These are phyloP conservation scores for Metschnikowia koreensis DNA, from an alignment of 805 yeast species.

Conservation along the genomic window DNA sequence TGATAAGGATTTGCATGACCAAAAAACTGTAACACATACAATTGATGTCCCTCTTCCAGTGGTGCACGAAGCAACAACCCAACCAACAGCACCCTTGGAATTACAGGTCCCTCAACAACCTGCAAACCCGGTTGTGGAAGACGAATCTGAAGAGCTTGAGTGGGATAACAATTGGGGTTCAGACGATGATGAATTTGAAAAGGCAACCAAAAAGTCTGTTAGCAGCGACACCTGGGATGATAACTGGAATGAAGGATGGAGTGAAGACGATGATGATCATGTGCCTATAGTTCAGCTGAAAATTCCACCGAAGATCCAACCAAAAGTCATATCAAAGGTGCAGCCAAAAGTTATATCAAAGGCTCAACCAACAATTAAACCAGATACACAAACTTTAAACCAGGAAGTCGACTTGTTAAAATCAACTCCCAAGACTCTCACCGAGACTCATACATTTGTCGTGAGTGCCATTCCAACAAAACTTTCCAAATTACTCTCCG, in stretches of 20 bases:
- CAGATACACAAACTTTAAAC: not conserved
- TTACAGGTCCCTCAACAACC: not conserved
- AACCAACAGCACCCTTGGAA: not conserved
- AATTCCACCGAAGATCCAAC: not conserved
- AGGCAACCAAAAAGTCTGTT: slow-evolving; percentile 3
- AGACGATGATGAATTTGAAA: slow-evolving; percentile 12
- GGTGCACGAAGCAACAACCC: not conserved
- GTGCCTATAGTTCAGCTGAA: not conserved
- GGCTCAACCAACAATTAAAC: not conserved
- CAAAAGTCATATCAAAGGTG: not conserved
- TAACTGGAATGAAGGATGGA: slow-evolving; percentile 18
- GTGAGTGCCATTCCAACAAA: slow-evolving; percentile 21
- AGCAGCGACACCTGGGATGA: slow-evolving; percentile 16
- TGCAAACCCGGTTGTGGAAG: not conserved
- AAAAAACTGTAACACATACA: slow-evolving; percentile 12
- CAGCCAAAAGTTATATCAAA: not conserved
- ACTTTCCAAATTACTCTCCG: slow-evolving; percentile 23
- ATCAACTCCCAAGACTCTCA: not conserved
- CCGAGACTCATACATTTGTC: not conserved
- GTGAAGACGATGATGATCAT: slow-evolving; percentile 10
- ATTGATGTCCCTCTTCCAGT: slow-evolving; percentile 11
- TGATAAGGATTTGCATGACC: slow-evolving; percentile 7
- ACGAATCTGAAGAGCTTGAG: slow-evolving; percentile 10
- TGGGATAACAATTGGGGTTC: slow-evolving; percentile 21
- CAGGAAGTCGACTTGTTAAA: not conserved